These are phyloP conservation scores for Nitzschia palea DNA, from an alignment of 108 stramenopile genomes.

Conservation along the genomic window DNA sequence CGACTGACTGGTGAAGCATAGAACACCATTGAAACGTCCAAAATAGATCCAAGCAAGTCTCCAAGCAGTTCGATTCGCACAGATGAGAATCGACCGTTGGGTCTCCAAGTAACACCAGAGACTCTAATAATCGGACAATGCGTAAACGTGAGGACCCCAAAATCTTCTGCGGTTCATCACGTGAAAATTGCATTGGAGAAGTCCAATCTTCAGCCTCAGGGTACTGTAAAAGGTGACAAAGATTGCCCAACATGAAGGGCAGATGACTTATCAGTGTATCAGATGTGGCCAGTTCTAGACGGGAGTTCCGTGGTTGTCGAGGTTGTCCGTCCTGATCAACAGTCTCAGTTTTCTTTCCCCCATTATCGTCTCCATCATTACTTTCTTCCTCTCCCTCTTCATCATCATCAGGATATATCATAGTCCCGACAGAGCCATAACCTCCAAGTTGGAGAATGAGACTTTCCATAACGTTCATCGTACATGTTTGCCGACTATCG, in stretches of 20 bases:
- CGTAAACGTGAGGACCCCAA: conserved; percentile 81
- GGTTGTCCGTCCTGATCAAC: background rate
- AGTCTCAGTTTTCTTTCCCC: background rate
- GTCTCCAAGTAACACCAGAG: conserved; percentile 79
- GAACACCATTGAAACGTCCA: conserved; percentile 94
- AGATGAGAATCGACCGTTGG: conserved; percentile 62
- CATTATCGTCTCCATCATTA: conserved; percentile 13
- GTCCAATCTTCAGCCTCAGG: conserved; percentile 59
- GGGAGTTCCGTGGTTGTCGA: background rate
- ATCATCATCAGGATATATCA: conserved; percentile 21
- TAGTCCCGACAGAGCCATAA: conserved; percentile 67
- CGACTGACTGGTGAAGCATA: conserved; percentile 94
- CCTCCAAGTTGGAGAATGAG: conserved; percentile 87
- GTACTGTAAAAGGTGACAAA: conserved; percentile 48
- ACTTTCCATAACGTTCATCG: conserved; percentile 84
- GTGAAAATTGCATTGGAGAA: conserved; percentile 64
- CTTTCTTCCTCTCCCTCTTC: conserved; percentile 6
- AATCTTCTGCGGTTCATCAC: conserved; percentile 47
- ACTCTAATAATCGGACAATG: conserved; percentile 80
- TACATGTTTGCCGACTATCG: conserved; percentile 72
- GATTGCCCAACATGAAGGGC: conserved; percentile 44
- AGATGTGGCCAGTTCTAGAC: conserved; percentile 32
- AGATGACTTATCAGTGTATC: conserved; percentile 56
- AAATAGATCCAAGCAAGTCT: conserved; percentile 87
- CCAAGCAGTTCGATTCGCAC: conserved; percentile 65